Conservation (phyloP, 2,329 filamentous ascomycete genomes). For the Aspergillus texensis region DNA sequence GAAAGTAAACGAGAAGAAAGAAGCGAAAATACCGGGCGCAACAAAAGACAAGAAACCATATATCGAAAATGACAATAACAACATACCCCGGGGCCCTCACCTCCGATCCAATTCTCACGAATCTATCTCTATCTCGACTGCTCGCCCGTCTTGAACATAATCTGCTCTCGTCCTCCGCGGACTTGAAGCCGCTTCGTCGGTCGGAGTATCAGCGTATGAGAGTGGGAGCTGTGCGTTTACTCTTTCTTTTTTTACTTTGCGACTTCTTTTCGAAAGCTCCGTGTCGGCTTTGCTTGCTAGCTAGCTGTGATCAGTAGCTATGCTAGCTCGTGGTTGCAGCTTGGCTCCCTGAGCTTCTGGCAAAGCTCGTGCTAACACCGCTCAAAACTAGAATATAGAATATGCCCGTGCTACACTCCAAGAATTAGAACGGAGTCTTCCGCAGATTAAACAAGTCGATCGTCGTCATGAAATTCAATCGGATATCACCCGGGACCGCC, state of each 20-base stretch:
- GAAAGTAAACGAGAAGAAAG: not conserved
- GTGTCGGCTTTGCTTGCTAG: not conserved
- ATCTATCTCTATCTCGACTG: conserved; percentile 47
- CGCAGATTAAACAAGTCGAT: conserved; percentile 42
- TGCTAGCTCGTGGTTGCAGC: not conserved
- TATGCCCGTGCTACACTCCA: conserved; percentile 47
- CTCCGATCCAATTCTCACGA: conserved; percentile 31
- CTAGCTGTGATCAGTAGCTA: not conserved
- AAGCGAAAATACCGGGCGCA: not conserved
- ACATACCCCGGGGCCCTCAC: conserved; percentile 13
- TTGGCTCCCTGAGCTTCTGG: not conserved
- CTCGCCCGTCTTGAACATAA: conserved; percentile 48
- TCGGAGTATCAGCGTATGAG: conserved; percentile 48
- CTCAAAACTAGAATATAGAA: conserved; percentile 43
- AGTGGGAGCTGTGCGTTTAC: conserved; percentile 40
- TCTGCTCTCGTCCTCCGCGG: conserved; percentile 42
- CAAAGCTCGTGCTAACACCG: not conserved
- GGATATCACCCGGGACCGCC: conserved; percentile 43
- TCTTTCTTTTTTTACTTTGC: not conserved
- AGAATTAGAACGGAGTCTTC: conserved; percentile 44
- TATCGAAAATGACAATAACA: conserved; percentile 24
- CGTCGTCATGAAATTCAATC: conserved; percentile 43
- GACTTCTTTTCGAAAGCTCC: not conserved
- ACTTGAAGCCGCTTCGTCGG: conserved; percentile 39
- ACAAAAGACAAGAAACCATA: not conserved